Conservation (phyloP, 805 yeast species). For the Helenozyma rhizophorensis region DNA sequence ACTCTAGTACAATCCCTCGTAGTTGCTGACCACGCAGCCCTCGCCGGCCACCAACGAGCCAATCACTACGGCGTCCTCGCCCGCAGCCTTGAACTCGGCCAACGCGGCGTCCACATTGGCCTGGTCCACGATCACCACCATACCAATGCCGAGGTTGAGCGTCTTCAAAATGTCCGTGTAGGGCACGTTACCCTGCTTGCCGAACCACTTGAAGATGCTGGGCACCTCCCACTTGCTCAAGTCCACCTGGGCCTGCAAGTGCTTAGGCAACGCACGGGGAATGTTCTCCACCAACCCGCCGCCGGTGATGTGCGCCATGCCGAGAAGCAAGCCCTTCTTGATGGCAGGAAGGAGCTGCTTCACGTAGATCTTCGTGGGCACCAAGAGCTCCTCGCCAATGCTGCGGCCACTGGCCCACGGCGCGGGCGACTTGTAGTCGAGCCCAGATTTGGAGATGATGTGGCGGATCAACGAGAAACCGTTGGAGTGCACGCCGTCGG, state of each 20-base stretch:
- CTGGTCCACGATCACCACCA: constrained; percentile 79
- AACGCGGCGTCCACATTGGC: constrained; percentile 59
- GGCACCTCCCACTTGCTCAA: constrained; percentile 80
- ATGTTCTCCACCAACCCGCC: constrained; percentile 96
- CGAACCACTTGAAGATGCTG: constrained; percentile 90
- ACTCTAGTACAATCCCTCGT: constrained; percentile 13
- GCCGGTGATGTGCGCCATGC: constrained; percentile 96
- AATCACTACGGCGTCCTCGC: constrained; percentile 65
- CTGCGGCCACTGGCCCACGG: constrained; percentile 74
- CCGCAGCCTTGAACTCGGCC: constrained; percentile 51
- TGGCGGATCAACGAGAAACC: constrained; percentile 94
- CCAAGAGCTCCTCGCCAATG: constrained; percentile 79
- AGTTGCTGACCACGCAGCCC: constrained; percentile 53
- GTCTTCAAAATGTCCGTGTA: constrained; percentile 80
- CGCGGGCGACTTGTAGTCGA: constrained; percentile 66
- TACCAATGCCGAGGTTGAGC: constrained; percentile 93
- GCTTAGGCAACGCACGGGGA: constrained; percentile 87
- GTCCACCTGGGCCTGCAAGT: constrained; percentile 77
- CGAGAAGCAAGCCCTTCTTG: constrained; percentile 64
- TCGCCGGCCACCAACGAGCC: constrained; percentile 43
- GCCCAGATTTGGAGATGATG: constrained; percentile 75
- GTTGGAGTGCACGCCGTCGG: constrained; percentile 94
- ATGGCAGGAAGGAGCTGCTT: constrained; percentile 79
- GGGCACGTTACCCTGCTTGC: constrained; percentile 88
- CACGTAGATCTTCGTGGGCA: constrained; percentile 93